Percentiles rank a stretch among this genome's conserved stretches.
Conservation (phyloP, 140 eudicot genomes). For the Flaveria floridana region DNA sequence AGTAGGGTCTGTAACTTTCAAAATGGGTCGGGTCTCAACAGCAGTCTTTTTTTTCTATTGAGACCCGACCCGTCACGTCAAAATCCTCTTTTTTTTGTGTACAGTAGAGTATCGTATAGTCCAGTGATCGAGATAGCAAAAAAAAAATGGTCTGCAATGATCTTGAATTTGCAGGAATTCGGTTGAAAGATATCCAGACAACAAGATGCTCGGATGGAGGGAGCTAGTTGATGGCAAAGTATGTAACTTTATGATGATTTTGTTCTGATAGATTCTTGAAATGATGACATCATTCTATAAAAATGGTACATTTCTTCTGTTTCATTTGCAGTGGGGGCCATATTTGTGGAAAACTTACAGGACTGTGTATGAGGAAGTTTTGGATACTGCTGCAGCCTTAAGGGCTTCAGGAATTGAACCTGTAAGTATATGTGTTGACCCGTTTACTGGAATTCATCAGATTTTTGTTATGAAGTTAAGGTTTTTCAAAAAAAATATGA, state of each 20-base stretch:
- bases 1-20: too few species aligned
- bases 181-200: conserved; percentile 62
- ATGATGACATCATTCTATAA: conserved; percentile 18
- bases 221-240: conserved; percentile 67
- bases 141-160: neutral
- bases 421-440: conserved; percentile 46
- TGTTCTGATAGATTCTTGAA: neutral
- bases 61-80: too few species aligned
- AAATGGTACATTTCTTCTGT: neutral
- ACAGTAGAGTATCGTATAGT: too few species aligned
- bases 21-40: too few species aligned
- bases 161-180: conserved; percentile 45
- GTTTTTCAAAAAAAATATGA: neutral
- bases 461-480: neutral
- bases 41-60: too few species aligned
- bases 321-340: conserved; percentile 68
- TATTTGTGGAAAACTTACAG: conserved; percentile 87
- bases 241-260: conserved; percentile 15
- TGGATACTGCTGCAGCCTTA: conserved; percentile 64
- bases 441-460: neutral
- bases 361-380: conserved; percentile 67
- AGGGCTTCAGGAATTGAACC: conserved; percentile 68
- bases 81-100: too few species aligned
- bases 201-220: conserved; percentile 95
- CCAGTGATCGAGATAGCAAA: too few species aligned